phyloP scores from a whole-genome alignment of 106 monocot species.

The Dioscorea zingiberensis region DNA sequence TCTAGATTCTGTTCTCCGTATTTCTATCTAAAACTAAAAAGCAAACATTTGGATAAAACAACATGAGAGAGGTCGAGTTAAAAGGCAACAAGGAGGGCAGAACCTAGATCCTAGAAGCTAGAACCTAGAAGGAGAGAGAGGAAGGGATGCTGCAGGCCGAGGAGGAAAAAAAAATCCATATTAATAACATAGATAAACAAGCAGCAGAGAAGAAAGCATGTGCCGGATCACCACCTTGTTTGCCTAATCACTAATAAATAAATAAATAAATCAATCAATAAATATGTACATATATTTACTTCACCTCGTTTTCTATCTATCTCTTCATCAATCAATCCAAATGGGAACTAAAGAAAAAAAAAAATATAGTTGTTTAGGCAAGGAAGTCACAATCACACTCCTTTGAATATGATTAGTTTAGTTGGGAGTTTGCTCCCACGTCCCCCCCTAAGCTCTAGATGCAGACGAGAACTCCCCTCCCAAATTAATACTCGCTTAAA shows the following conservation, averaged over 20 bases:
- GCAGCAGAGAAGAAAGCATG: no score
- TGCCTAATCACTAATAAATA: neutral
- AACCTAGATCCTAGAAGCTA: no score
- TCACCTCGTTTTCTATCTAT: neutral
- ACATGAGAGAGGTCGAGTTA: neutral
- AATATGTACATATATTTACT: neutral
- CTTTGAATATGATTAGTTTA: conserved; percentile 1
- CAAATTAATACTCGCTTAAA: neutral
- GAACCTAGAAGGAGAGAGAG: no score
- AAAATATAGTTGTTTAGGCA: neutral
- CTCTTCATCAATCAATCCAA: neutral
- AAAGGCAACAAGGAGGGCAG: neutral
- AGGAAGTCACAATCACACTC: neutral
- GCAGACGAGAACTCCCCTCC: neutral
- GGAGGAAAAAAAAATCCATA: neutral
- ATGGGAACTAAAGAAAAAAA: no score
- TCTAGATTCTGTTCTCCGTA: neutral
- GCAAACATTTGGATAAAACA: neutral
- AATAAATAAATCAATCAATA: neutral
- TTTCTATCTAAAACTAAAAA: neutral
- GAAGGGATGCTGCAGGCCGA: neutral
- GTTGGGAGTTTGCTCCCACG: conserved; percentile 10
- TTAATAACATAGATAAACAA: neutral
- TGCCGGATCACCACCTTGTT: neutral
- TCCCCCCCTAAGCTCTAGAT: neutral